Evolutionary conservation across 192 early-diverging fungal species (phyloP), one percentile per base, ranked within the genome.

Genomic region (Backusella mclennaniae): DNA sequence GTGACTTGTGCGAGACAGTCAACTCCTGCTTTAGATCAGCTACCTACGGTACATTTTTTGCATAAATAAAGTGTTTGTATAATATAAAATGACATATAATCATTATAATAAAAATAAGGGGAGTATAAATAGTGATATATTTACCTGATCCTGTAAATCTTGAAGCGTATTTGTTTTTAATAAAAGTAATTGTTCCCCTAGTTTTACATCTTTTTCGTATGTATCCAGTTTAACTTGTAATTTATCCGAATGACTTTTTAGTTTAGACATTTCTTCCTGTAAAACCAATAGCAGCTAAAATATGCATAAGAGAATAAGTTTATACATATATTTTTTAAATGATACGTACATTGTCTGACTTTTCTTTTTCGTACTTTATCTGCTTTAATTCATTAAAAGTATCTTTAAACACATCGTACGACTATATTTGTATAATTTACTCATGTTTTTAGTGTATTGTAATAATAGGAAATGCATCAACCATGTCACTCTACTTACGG

Each of bases 1-100:
- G 39, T 71, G 70, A 71, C 21, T 71, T 71, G 11, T 31, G n/a
- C 15, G 39, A 9, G 21, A 35, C 36, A 41, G 39, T 11, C n/a
- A 70, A 41, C 23, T 70, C 69, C 35, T 70, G 69, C 69, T 70
- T 70, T 14, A 70, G 35, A 35, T 70, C 69, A 41, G 69, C 36
- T 4, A 70, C 39, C 69, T 70, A 35, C 3, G 42, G 14, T 49
- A 49, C 19, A 49, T 49, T 8, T 14, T 49, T 69, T 69, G 35
- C n/a, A 39, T 39, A 39, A 39, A 39, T 38, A 38, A 8, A 33
- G 33, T 33, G 33, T 26, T 26, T 33, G 33, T 33, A 33, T 33
- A 33, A 33, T 33, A 70, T 71, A 26, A 59, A 59, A 26, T 23
- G 33, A 3, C 33, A 3, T 33, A 3, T 33, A 33, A 59, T 5